Evolutionary conservation across 2,329 filamentous ascomycete genomes (phyloP).

Genomic region (Cladosporium velox): DNA sequence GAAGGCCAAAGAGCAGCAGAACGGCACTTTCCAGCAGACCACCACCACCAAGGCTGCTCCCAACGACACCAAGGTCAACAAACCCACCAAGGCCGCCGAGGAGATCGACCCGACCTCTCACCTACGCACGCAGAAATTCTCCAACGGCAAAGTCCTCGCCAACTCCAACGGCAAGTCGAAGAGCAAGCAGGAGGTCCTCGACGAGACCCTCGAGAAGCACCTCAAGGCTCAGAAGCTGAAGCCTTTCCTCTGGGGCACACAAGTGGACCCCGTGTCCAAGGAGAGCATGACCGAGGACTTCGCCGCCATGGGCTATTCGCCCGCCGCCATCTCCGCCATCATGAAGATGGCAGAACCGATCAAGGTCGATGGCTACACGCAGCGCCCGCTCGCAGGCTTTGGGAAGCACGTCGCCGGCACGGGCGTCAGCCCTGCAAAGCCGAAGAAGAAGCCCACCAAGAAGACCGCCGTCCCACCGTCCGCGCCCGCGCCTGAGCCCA

Average conservation of each 20-base stretch:
- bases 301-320: slow-evolving; percentile 15
- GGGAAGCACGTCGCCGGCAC: not conserved
- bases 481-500: not conserved
- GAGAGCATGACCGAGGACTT: slow-evolving; percentile 20
- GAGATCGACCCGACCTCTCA: slow-evolving; percentile 18
- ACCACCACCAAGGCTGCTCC: not conserved
- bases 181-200: not conserved
- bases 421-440: slow-evolving; percentile 4
- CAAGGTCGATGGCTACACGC: not conserved
- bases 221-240: not conserved
- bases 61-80: not conserved
- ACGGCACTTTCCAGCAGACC: not conserved
- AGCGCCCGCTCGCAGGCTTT: not conserved
- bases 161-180: not conserved
- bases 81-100: not conserved
- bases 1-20: not conserved
- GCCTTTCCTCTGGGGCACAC: slow-evolving; percentile 2
- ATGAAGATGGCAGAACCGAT: not conserved
- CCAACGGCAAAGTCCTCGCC: slow-evolving; percentile 21
- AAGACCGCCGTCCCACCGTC: not conserved
- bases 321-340: not conserved
- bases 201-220: not conserved
- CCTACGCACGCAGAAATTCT: slow-evolving; percentile 20
- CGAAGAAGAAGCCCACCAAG: slow-evolving; percentile 14
- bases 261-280: not conserved